Conservation (phyloP, 2,329 filamentous ascomycete genomes). For the Shiraia bambusicola region DNA sequence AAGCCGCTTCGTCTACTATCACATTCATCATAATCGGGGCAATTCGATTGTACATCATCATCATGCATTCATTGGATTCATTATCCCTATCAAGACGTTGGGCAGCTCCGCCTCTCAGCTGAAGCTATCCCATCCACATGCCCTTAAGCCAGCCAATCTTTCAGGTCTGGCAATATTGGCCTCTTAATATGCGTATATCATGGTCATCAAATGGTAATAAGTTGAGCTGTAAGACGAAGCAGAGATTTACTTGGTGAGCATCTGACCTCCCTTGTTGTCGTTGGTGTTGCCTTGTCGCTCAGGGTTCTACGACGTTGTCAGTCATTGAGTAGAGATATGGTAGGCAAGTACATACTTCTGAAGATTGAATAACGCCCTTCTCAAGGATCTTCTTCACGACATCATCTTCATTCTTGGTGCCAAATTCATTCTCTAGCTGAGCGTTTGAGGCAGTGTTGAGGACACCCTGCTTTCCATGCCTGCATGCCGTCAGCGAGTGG, state of each 20-base stretch:
- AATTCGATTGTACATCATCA: background rate
- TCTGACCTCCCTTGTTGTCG: constrained; percentile 41
- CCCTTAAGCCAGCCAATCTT: constrained; percentile 13
- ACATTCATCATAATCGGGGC: too few relatives aligned
- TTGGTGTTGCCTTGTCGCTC: constrained; percentile 49
- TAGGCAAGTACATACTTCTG: constrained; percentile 22
- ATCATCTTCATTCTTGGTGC: constrained; percentile 75
- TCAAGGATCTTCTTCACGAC: constrained; percentile 79
- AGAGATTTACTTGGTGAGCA: constrained; percentile 27
- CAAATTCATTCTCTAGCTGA: constrained; percentile 82
- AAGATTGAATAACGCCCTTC: constrained; percentile 58
- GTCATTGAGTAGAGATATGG: constrained; percentile 1
- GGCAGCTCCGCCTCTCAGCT: constrained; percentile 22
- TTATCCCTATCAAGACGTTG: constrained; percentile 14
- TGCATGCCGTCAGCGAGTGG: constrained; percentile 40
- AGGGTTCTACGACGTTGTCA: constrained; percentile 33
- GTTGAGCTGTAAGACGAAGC: constrained; percentile 14
- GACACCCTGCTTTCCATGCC: constrained; percentile 82
- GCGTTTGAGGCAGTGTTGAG: constrained; percentile 74
- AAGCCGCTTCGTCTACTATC: too few relatives aligned
- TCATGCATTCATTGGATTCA: constrained; percentile 14
- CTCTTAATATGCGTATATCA: constrained; percentile 5
- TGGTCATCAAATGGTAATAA: constrained; percentile 19
- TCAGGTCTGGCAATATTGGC: constrained; percentile 8
- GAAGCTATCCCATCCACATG: constrained; percentile 17